phyloP scores from a whole-genome alignment of 2,329 filamentous ascomycete species.

The Neopestalotiopsis sp. region DNA sequence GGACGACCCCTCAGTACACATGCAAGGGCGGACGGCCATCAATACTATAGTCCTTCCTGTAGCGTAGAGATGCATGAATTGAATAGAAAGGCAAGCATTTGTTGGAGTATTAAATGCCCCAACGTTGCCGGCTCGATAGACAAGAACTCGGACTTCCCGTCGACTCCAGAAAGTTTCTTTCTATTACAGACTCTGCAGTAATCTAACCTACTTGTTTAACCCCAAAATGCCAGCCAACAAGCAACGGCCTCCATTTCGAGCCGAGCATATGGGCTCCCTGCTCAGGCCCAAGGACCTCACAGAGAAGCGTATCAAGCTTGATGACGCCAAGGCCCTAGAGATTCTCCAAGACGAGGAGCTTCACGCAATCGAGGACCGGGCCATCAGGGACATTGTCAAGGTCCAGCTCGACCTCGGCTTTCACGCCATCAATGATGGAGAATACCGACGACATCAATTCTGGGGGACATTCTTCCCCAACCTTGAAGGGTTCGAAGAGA shows the following conservation, averaged over 20 bases:
- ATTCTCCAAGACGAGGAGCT: constrained; percentile 50
- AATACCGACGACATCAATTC: constrained; percentile 51
- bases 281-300: constrained; percentile 70
- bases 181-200: not conserved
- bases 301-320: constrained; percentile 59
- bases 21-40: too few species aligned
- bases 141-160: not conserved
- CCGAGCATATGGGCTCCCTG: constrained; percentile 77
- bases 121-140: not conserved
- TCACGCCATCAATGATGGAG: constrained; percentile 61
- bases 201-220: not conserved
- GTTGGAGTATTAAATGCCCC: not conserved
- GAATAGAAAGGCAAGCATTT: not conserved
- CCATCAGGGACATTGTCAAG: constrained; percentile 71
- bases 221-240: constrained; percentile 34
- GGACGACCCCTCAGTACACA: not conserved
- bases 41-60: not conserved
- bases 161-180: not conserved
- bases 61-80: not conserved
- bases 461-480: constrained; percentile 54
- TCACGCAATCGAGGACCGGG: constrained; percentile 60
- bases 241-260: constrained; percentile 67
- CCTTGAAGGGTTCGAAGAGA: constrained; percentile 48
- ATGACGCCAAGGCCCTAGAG: constrained; percentile 42
- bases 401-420: constrained; percentile 72